Percentiles rank a stretch among this genome's conserved stretches.
Evolutionary conservation across 2,329 filamentous ascomycete species (phyloP).

Genomic region (Fusarium mangiferae): DNA sequence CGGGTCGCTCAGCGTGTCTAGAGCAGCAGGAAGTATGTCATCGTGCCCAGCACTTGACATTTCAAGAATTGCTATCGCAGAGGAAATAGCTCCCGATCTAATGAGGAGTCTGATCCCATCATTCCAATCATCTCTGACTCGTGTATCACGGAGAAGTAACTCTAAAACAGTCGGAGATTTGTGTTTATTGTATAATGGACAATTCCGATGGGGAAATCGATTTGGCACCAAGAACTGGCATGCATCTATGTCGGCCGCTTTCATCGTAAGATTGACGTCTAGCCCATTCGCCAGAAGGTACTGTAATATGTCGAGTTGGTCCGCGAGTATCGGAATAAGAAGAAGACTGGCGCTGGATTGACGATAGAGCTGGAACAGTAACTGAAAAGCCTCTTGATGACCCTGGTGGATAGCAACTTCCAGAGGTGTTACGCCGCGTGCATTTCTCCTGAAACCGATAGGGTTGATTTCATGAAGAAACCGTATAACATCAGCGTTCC

Average conservation of each 20-base stretch:
- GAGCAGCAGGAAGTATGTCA: not conserved
- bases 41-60: accelerated
- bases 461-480: not conserved
- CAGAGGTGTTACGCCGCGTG: not conserved
- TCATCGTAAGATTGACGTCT: accelerated
- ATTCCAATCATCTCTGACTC: accelerated
- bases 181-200: not conserved
- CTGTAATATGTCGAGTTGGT: accelerated
- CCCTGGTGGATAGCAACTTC: not conserved
- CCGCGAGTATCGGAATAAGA: not conserved
- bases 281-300: not conserved
- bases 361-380: not conserved
- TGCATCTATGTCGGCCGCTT: accelerated
- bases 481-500: accelerated
- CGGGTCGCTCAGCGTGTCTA: accelerated
- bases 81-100: accelerated
- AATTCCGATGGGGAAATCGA: accelerated
- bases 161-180: not conserved
- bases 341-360: not conserved
- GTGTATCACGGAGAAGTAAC: accelerated
- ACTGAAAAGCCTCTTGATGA: not conserved
- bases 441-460: accelerated
- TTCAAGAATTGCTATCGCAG: accelerated
- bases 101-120: accelerated
- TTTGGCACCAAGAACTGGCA: accelerated